Evolutionary conservation across 2,329 filamentous ascomycete genomes (phyloP).

Genomic region (Aspergillus sp.): DNA sequence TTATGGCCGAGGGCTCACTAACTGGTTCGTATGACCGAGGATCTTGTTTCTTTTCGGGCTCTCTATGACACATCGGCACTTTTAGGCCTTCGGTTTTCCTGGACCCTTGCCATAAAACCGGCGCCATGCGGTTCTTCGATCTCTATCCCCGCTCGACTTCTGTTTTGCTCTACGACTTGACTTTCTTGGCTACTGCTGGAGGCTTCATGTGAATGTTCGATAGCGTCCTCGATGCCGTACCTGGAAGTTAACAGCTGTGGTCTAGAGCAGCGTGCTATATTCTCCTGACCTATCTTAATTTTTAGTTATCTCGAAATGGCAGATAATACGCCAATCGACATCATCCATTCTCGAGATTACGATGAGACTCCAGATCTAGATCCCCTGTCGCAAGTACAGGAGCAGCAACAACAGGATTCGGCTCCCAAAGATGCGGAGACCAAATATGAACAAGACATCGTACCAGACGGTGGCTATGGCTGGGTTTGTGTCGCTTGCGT

Average conservation of each 20-base stretch:
- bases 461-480: constrained; percentile 61
- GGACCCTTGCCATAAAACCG: not conserved
- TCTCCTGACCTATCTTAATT: not conserved
- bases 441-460: constrained; percentile 37
- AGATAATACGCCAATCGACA: constrained; percentile 35
- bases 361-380: constrained; percentile 7
- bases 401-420: constrained; percentile 11
- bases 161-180: not conserved
- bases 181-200: not conserved
- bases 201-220: not conserved
- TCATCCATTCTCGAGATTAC: constrained; percentile 26
- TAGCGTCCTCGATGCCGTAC: not conserved
- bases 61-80: constrained; percentile 16
- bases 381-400: not conserved
- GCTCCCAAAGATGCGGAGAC: constrained; percentile 26
- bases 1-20: constrained; percentile 11
- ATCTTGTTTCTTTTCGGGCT: constrained; percentile 4
- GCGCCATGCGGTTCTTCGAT: not conserved
- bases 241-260: not conserved
- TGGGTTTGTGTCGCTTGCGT: constrained; percentile 61
- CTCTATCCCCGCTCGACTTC: not conserved
- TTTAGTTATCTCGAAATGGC: constrained; percentile 25
- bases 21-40: constrained; percentile 6
- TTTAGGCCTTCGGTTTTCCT: not conserved
- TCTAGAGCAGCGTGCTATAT: not conserved